Evolutionary conservation across 345 rosid genomes (phyloP), one percentile per base, ranked within the genome.

Genomic region (Nasturtium officinale): DNA sequence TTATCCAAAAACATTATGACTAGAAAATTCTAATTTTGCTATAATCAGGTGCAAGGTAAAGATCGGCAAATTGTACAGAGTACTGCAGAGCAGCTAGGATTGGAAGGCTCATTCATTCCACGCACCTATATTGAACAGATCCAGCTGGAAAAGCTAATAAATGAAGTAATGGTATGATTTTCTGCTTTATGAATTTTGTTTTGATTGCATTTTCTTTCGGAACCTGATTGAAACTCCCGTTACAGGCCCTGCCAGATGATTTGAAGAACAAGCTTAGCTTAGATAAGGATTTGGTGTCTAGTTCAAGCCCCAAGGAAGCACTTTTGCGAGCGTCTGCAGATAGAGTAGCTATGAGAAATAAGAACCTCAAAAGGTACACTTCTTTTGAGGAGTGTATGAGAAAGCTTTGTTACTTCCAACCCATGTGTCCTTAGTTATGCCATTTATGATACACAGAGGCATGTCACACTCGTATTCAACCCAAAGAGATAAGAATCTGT

Each of bases 101-200:
- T 91, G 84, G 93, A 89, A 80, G 96, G 93, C 23, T 89, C 96
- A 12, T 91, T 78, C 77, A 75, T 82, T 78, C 86, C 97, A 23
- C 93, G 96, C 7, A 89, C 97, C 46, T 91, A 91, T 70, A 91
- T 91, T 43, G 97, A 91, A 76, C 96, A 89, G 77, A 91, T 91
- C 74, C 97, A 91, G 74, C 75, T 91, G 77, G 97, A 91, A 73
- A 86, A 91, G 77, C 87, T 91, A 67, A 84, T 91, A 74, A 84
- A 86, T 65, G 97, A 91, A 77, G 89, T 85, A 68, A 89, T 87
- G 97, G 96, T 91, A 89, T 69, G 91, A 35, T 23, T 40, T 43
- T 3, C 54, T 78, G 55, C 16, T 9, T 23, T n/a, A 47, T 71
- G 42, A 53, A 1, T 21, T 52, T 25, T 61, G 13, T 11, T 42